Conservation (phyloP, 148 eudicot species). For the Bassia scoparia region DNA sequence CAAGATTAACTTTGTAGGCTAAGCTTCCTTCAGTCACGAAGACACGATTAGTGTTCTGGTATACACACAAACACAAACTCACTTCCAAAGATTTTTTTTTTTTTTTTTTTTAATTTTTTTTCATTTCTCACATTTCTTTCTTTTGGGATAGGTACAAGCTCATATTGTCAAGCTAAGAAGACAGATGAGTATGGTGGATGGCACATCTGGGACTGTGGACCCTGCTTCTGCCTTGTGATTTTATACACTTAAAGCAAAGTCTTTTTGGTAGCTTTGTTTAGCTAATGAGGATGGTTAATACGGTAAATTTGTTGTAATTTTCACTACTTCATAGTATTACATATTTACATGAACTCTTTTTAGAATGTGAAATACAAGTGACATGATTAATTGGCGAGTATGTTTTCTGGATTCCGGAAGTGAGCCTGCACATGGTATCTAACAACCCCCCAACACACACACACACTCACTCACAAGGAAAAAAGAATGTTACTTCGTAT, state of each 20-base stretch:
- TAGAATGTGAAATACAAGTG: conserved; percentile 10
- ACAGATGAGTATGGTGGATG: conserved; percentile 49
- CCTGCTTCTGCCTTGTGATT: conserved; percentile 36
- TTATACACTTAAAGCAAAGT: conserved; percentile 10
- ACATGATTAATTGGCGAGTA: conserved; percentile 3
- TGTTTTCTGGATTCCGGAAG: background rate
- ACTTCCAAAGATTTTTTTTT: background rate
- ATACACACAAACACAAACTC: background rate
- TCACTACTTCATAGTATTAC: background rate
- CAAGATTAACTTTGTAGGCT: no score
- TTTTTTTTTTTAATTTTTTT: background rate
- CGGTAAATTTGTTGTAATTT: conserved; percentile 13
- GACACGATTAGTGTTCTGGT: no score
- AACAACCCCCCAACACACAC: no score
- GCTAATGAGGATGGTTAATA: conserved; percentile 10
- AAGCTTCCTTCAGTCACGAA: no score
- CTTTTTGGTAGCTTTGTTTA: background rate
- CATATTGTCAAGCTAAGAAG: conserved; percentile 62
- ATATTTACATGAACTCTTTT: background rate
- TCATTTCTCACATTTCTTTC: conserved; percentile 4
- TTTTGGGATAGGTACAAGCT: conserved; percentile 60
- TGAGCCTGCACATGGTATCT: no score
- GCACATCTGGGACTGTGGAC: conserved; percentile 39
- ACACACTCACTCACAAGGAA: no score
- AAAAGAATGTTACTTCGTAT: no score